These are phyloP conservation scores for Aspergillus tanneri DNA, from an alignment of 2,329 filamentous ascomycete genomes.

Conservation along the genomic window DNA sequence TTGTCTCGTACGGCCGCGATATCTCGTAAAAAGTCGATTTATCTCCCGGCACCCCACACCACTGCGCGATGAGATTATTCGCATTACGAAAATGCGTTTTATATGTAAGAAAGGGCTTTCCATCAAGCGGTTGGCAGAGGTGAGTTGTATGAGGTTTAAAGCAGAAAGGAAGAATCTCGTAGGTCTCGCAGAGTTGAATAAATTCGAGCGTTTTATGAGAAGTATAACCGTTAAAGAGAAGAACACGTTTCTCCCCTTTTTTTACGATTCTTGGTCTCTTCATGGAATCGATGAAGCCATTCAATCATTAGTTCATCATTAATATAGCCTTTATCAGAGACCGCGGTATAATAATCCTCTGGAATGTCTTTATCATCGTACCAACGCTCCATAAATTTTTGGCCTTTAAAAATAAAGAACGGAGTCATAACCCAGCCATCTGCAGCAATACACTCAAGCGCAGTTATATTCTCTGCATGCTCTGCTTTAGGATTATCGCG, in stretches of 20 bases:
- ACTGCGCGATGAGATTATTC: no score
- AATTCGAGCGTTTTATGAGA: background rate
- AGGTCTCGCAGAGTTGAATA: background rate
- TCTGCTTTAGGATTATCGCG: background rate
- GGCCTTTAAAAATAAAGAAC: background rate
- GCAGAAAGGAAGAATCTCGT: background rate
- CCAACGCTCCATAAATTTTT: no score
- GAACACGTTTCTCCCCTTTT: background rate
- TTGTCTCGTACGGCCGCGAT: background rate
- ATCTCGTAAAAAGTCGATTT: background rate
- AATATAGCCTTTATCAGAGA: no score
- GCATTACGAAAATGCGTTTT: no score
- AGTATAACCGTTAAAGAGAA: background rate
- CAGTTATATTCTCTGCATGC: background rate
- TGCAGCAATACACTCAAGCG: background rate
- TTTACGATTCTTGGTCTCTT: background rate
- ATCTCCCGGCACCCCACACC: background rate
- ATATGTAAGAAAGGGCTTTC: no score
- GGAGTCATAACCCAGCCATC: background rate
- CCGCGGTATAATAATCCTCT: no score
- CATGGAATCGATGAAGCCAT: no score
- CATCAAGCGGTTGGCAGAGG: no score
- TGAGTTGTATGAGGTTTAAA: background rate
- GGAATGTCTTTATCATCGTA: no score
- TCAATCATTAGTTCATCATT: no score